A percentile compares a stretch with the other conserved stretches of the same genome.
These are phyloP conservation scores for Physcomitrellopsis africana DNA, from an alignment of 225 moss, liverwort and hornwort genomes.

Conservation along the genomic window DNA sequence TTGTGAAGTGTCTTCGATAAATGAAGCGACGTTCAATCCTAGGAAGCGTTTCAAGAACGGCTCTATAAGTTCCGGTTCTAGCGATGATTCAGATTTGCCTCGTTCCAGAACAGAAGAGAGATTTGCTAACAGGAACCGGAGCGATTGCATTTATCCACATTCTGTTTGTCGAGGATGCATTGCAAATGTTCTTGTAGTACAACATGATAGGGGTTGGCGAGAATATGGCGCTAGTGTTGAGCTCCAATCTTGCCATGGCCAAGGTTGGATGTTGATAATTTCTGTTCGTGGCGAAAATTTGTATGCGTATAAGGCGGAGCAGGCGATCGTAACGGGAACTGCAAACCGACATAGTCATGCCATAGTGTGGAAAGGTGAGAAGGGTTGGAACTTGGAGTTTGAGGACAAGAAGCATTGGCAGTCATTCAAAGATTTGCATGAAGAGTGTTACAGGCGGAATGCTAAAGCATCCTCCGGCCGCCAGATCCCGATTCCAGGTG, in stretches of 20 bases:
- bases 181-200: conserved; percentile 54
- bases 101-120: conserved; percentile 43
- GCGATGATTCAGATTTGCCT: conserved; percentile 70
- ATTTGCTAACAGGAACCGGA: background rate
- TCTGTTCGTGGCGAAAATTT: conserved; percentile 30
- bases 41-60: conserved; percentile 82
- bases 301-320: conserved; percentile 49
- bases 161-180: conserved; percentile 39
- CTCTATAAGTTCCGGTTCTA: conserved; percentile 65
- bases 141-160: conserved; percentile 27
- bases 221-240: conserved; percentile 51
- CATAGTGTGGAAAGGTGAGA: conserved; percentile 60
- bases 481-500: conserved; percentile 51
- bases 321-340: conserved; percentile 47
- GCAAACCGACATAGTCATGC: conserved; percentile 45
- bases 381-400: conserved; percentile 66
- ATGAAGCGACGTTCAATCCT: conserved; percentile 58
- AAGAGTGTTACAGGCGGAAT: conserved; percentile 66
- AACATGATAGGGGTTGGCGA: conserved; percentile 41
- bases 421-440: conserved; percentile 57
- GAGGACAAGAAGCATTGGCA: conserved; percentile 59
- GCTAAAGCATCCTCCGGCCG: conserved; percentile 40
- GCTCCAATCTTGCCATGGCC: conserved; percentile 42
- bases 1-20: conserved; percentile 69
- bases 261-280: conserved; percentile 48